Conservation (phyloP, 108 stramenopile genomes). For the Skeletonema tropicum region DNA sequence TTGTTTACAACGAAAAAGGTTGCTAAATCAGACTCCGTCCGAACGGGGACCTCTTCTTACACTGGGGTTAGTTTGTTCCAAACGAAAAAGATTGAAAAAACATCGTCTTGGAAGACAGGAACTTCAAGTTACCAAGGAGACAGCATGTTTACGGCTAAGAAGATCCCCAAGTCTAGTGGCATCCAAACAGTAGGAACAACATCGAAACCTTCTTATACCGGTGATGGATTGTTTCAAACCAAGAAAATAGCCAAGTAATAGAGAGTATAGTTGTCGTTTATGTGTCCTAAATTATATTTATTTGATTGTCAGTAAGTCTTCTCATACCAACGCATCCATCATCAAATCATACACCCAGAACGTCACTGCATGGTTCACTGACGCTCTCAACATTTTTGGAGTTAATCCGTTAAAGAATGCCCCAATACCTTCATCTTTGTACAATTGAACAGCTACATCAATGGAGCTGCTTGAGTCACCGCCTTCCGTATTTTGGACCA, state of each 20-base stretch:
- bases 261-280: background rate
- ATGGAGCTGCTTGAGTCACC: slow-evolving; percentile 24
- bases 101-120: background rate
- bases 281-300: background rate
- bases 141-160: background rate
- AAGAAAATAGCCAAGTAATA: slow-evolving; percentile 7
- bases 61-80: too few relatives aligned
- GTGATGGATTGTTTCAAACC: background rate
- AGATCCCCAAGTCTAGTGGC: background rate
- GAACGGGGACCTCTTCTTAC: too few relatives aligned
- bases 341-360: slow-evolving; percentile 53
- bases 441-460: slow-evolving; percentile 34
- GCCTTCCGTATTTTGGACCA: slow-evolving; percentile 44
- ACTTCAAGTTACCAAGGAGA: background rate
- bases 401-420: slow-evolving; percentile 55
- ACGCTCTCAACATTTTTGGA: slow-evolving; percentile 56
- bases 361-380: slow-evolving; percentile 60
- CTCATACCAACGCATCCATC: slow-evolving; percentile 29
- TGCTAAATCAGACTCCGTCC: too few relatives aligned
- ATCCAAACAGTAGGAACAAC: background rate
- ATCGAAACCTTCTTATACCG: background rate
- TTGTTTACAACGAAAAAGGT: background rate
- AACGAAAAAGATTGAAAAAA: too few relatives aligned
- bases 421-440: slow-evolving; percentile 42
- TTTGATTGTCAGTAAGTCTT: background rate